phyloP scores from a whole-genome alignment of 768 basidiomycete genomes.

The Xerocomellus amylosporus region DNA sequence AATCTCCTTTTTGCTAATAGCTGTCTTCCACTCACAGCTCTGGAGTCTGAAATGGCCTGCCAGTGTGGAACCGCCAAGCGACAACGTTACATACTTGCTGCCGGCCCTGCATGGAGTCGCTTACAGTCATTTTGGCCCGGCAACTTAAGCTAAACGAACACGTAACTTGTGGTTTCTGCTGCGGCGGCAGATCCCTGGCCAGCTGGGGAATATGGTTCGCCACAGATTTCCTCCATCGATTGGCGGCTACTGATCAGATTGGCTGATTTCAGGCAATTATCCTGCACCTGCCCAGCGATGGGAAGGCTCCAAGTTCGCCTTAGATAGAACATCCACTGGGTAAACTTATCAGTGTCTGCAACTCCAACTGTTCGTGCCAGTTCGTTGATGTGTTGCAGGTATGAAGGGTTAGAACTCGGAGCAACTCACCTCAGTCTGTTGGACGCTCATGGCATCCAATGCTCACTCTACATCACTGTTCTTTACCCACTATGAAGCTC shows the following conservation, averaged over 20 bases:
- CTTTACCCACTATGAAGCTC: not conserved
- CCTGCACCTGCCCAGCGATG: not conserved
- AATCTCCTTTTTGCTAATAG: too few species aligned
- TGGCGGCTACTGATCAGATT: not conserved
- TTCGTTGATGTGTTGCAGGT: not conserved
- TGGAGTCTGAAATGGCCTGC: too few species aligned
- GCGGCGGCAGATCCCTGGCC: too few species aligned
- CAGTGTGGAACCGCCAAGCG: too few species aligned
- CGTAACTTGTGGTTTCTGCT: too few species aligned
- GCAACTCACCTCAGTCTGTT: not conserved
- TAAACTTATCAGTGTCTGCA: not conserved
- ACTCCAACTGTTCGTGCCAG: not conserved
- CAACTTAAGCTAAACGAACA: too few species aligned
- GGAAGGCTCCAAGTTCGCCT: not conserved
- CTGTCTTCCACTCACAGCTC: too few species aligned
- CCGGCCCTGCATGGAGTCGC: too few species aligned
- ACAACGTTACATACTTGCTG: too few species aligned
- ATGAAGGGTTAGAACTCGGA: not conserved
- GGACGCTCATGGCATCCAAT: not conserved
- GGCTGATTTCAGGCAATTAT: not conserved
- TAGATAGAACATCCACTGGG: not conserved
- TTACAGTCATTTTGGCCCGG: too few species aligned
- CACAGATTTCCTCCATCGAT: not conserved
- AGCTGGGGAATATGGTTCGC: not conserved
- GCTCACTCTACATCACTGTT: not conserved